phyloP scores from a whole-genome alignment of 2,329 filamentous ascomycete genomes.

The Aspergillus spinulosporus region DNA sequence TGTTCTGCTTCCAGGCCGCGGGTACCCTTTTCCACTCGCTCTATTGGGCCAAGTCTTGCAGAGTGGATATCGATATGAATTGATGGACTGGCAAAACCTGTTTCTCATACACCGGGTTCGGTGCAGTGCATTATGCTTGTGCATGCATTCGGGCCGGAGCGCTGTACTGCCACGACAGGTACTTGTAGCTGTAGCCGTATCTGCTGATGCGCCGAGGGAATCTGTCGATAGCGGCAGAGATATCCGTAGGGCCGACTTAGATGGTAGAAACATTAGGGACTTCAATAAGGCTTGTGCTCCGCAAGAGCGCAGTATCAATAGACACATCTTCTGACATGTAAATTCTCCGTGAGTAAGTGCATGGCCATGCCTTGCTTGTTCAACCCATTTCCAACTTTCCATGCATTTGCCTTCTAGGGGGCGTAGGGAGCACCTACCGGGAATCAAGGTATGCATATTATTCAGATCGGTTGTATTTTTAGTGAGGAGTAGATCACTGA shows the following conservation, averaged over 20 bases:
- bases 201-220: not conserved
- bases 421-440: not conserved
- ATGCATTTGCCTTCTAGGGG: not conserved
- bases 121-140: not conserved
- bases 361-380: not conserved
- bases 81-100: not conserved
- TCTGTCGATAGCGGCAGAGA: not conserved
- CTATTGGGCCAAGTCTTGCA: not conserved
- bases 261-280: not conserved
- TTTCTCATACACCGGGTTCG: not conserved
- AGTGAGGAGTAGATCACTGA: slow-evolving; percentile 2
- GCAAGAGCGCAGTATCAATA: not conserved
- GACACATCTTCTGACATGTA: not conserved
- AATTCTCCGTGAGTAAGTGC: not conserved
- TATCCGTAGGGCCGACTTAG: not conserved
- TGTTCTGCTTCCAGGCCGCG: not conserved
- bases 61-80: not conserved
- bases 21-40: not conserved
- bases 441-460: not conserved
- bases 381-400: not conserved
- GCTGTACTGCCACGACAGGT: not conserved
- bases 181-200: not conserved
- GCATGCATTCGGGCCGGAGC: not conserved
- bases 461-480: not conserved
- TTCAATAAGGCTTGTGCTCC: not conserved